Conservation (phyloP, 305 asterid species). For the Fraxinus floribunda region DNA sequence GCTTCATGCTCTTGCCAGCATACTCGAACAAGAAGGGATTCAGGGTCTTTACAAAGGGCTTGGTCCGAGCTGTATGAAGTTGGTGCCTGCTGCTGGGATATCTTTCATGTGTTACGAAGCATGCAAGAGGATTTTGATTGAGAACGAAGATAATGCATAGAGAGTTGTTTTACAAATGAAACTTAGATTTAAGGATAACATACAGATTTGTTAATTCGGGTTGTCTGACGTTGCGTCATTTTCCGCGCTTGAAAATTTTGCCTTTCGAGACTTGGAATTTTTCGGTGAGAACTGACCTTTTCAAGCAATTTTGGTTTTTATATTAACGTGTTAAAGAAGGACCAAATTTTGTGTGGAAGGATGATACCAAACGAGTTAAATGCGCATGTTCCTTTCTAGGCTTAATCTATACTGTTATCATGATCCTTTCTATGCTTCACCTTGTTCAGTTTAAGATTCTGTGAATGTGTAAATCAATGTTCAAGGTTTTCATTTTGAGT, state of each 20-base stretch:
- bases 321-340: neutral
- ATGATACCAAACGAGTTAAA: neutral
- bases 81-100: slow-evolving; percentile 97
- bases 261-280: slow-evolving; percentile 2
- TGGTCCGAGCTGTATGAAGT: slow-evolving; percentile 91
- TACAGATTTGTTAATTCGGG: slow-evolving; percentile 22
- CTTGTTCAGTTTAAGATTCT: neutral
- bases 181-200: slow-evolving; percentile 13
- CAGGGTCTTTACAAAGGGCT: slow-evolving; percentile 86
- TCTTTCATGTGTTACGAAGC: slow-evolving; percentile 99
- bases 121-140: slow-evolving; percentile 84
- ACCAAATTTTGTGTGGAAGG: neutral
- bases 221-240: neutral
- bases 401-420: neutral
- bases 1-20: slow-evolving; percentile 76
- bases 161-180: neutral
- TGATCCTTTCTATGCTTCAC: neutral
- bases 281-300: slow-evolving; percentile 15
- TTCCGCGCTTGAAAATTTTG: slow-evolving; percentile 17
- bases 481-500: neutral
- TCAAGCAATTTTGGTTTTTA: slow-evolving; percentile 2
- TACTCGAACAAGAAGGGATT: slow-evolving; percentile 78
- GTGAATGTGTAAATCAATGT: neutral
- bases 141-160: slow-evolving; percentile 60
- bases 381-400: neutral